Evolutionary conservation across 441 rosid species (phyloP).

Genomic region (Brassica balearica): DNA sequence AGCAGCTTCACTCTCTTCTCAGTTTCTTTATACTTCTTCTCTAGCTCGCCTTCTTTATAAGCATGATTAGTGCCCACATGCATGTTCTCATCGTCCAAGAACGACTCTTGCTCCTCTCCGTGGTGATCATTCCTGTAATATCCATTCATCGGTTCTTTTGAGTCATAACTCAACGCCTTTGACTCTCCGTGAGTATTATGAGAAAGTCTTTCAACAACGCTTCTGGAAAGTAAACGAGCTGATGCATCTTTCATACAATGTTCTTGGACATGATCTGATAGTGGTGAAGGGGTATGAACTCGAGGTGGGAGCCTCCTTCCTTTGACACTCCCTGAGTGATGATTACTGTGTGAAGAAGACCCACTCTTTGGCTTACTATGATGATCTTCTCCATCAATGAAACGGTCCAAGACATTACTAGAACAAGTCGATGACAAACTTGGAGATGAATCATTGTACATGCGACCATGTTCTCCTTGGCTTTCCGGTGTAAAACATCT

Average conservation of each 20-base stretch:
- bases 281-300: slow-evolving; percentile 60
- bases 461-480: slow-evolving; percentile 44
- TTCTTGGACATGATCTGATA: slow-evolving; percentile 48
- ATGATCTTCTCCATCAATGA: slow-evolving; percentile 72
- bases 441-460: slow-evolving; percentile 55
- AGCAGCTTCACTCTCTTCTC: slow-evolving; percentile 67
- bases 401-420: slow-evolving; percentile 79
- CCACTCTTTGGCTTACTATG: slow-evolving; percentile 52
- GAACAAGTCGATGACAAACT: slow-evolving; percentile 68
- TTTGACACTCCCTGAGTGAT: slow-evolving; percentile 46
- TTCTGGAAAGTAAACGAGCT: slow-evolving; percentile 75
- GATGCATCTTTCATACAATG: slow-evolving; percentile 64
- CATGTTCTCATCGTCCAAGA: not conserved
- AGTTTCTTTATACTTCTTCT: slow-evolving; percentile 64
- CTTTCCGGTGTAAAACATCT: slow-evolving; percentile 52
- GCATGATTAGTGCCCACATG: slow-evolving; percentile 46
- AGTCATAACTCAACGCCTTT: too few species aligned
- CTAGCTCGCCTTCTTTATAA: slow-evolving; percentile 60
- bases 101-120: slow-evolving; percentile 38
- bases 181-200: slow-evolving; percentile 49
- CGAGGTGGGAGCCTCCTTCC: slow-evolving; percentile 69
- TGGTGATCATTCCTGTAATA: slow-evolving; percentile 45
- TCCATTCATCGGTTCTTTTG: slow-evolving; percentile 43
- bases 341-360: slow-evolving; percentile 43
- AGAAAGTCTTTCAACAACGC: slow-evolving; percentile 75